Evolutionary conservation across 495 filamentous ascomycete species (phyloP).

Genomic region (Penicillium atrosanguineum): DNA sequence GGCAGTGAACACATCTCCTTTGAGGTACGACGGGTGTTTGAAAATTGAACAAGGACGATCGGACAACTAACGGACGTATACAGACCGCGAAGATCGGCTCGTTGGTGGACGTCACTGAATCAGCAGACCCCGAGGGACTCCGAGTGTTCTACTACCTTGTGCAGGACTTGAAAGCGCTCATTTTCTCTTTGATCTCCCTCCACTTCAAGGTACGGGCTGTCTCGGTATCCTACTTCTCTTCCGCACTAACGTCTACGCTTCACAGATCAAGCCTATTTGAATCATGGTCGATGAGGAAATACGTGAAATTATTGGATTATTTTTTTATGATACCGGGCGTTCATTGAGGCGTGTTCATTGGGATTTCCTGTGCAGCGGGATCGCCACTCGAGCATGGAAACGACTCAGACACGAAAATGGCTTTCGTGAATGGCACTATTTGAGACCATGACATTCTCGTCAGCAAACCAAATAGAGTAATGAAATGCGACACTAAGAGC

Average conservation of each 20-base stretch:
- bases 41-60: neutral
- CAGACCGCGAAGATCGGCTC: constrained; percentile 99
- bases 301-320: constrained; percentile 9
- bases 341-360: constrained; percentile 15
- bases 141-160: constrained; percentile 99
- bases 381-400: constrained; percentile 5
- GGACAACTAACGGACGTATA: constrained; percentile 1
- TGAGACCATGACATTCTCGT: neutral
- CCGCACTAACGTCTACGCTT: neutral
- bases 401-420: constrained; percentile 8
- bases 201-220: constrained; percentile 80
- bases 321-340: constrained; percentile 30
- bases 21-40: constrained; percentile 57
- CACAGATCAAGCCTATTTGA: constrained; percentile 80
- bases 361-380: constrained; percentile 6
- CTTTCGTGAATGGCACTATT: neutral
- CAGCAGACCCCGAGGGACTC: constrained; percentile 91
- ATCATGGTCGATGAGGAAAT: neutral
- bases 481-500: neutral
- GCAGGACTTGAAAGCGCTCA: constrained; percentile 93
- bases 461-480: neutral
- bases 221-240: neutral
- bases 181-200: constrained; percentile 92
- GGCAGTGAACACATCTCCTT: constrained; percentile 98
- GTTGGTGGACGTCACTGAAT: constrained; percentile 93